Base-by-base conservation (phyloP, 1,139 yeast genomes). In the Geotrichum carabidarum region DNA sequence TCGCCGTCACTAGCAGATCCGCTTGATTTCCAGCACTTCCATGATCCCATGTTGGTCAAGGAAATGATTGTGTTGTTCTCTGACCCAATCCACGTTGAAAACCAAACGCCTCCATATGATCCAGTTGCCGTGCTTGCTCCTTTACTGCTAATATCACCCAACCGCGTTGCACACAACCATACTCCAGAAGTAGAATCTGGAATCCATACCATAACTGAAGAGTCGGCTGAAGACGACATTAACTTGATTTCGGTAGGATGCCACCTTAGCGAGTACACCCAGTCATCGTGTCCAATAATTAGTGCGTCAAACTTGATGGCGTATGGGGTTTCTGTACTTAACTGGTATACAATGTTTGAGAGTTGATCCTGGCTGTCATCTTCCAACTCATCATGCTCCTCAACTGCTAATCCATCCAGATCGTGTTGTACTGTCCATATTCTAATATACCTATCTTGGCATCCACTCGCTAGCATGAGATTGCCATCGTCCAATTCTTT, bases 111-210 rank as follows among this genome's bases (percentile, higher is more conserved):
- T 61, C 99, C 99, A 1, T 96, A 82, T 0, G 99, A 87, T 9
- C 99, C 99, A 0, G 99, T 93, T 2, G 99, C 99, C 0, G 99
- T 91, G 3, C 95, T 86, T 0, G 99, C 96, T 62, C 99, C 99
- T 70, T 93, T 93, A 51, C 90, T 85, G 44, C 96, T 85, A 63
- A 93, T 77, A 65, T 93, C 98, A 41, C 99, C 99, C 34, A 94
- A 73, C 64, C 98, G 75, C 35, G 84, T 76, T 17, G 78, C 76
- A 58, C 95, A 87, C 17, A 87, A 78, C 99, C 99, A 94, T 50
- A 93, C 84, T 1, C 97, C 98, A 2, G 96, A 86, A 4, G 80
- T 77, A 42, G 73, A 72, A 70, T 93, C 98, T 64, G 95, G 93
- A 64, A 84, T 85, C 99, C 99, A 94, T n/a, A 91, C 74, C 88